Evolutionary conservation across 2,329 filamentous ascomycete species (phyloP), one percentile per base, ranked within the genome.

Genomic region (Aspergillus fumigatus): DNA sequence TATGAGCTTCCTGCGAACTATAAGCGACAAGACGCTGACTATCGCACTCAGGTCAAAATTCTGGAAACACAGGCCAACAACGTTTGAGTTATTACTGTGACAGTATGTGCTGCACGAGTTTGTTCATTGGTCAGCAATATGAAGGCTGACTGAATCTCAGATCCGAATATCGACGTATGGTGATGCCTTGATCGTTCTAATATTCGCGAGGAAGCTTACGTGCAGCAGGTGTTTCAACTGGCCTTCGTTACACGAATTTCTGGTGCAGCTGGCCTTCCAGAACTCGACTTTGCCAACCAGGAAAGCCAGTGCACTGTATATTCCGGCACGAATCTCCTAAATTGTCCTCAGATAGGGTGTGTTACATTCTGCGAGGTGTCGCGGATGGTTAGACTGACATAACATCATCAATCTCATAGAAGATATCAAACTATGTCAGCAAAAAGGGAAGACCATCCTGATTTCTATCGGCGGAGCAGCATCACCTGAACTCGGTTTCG

Each of bases 401-500:
- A 17, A 38, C 9, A 21, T 21, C 23, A 10, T 47, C 43, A 47
- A 10, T 25, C 7, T 23, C 59, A 79, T 73, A 38, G 66, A 71
- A 40, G 79, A 82, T 53, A 82, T 83, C 62, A 70, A 68, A 19
- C 72, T 78, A 9, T 92, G 88, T 73, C 88, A 92, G 70, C 62
- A 72, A 11, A 73, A 84, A 58, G 82, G 82, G 60, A 92, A 91
- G 73, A 89, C 87, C 1, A 86, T 92, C 62, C 69, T 90, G 45
- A 78, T 92, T 8, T 90, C 88, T 2, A 78, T 92, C 48, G 88
- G 88, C n/a, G 88, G 89, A 38, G 84, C 84, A 2, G 86, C 86
- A 1, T 89, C 89, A 70, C 83, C 77, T 19, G 86, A 89, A 69
- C 86, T 84, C 27, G 87, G 87, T 26, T 89, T 89, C 75, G 65